A percentile compares a stretch with the other conserved stretches of the same genome.
Conservation (phyloP, 2,329 filamentous ascomycete genomes). For the Neofusicoccum parvum region DNA sequence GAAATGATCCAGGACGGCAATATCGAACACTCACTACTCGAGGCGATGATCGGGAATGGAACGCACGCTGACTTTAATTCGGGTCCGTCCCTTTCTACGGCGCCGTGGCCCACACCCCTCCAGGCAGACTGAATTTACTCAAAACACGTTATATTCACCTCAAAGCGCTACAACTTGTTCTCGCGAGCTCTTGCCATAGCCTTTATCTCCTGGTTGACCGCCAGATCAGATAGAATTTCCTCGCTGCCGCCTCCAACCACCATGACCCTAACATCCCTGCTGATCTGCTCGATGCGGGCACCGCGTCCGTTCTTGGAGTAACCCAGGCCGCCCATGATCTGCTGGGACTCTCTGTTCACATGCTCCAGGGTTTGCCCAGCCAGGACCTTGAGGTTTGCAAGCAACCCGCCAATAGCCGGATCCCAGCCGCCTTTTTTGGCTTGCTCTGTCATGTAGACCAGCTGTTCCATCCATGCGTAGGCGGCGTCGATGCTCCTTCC, state of each 20-base stretch:
- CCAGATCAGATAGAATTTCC: constrained; percentile 35
- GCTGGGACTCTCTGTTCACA: background rate
- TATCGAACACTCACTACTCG: background rate
- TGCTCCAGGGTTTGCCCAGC: background rate
- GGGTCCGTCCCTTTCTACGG: background rate
- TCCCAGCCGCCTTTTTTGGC: background rate
- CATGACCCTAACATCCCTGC: background rate
- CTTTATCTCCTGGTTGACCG: constrained; percentile 35
- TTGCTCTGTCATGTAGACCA: constrained; percentile 30
- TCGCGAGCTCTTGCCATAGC: constrained; percentile 21
- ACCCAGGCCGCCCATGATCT: constrained; percentile 4
- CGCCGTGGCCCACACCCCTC: too few species aligned
- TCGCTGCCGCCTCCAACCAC: constrained; percentile 27
- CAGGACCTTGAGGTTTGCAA: background rate
- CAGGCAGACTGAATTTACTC: too few species aligned
- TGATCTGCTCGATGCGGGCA: background rate
- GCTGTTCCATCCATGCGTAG: constrained; percentile 35
- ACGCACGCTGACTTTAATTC: too few species aligned
- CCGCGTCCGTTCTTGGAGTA: constrained; percentile 2
- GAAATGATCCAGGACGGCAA: background rate
- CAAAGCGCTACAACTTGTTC: background rate
- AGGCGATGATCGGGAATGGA: background rate
- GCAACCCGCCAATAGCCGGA: background rate
- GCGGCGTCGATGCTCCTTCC: constrained; percentile 31
- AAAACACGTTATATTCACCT: too few species aligned